Conservation (phyloP, 129 eudicot species). For the Flaveria sonorensis region DNA sequence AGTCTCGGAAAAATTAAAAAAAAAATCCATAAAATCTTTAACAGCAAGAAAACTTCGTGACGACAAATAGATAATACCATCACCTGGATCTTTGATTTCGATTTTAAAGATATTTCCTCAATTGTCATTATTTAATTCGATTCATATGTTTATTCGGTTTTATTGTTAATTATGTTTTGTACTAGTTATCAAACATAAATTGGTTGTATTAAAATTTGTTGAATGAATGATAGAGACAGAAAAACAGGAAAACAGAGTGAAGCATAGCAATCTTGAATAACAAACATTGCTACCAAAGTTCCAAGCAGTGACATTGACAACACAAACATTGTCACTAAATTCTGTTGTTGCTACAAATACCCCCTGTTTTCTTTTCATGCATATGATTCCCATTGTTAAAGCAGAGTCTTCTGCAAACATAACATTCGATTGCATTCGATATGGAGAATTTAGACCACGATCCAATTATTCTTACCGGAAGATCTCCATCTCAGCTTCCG, state of each 20-base stretch:
- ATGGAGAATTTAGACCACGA: neutral
- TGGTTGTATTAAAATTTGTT: too few species aligned
- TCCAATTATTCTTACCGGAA: neutral
- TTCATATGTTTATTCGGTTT: too few species aligned
- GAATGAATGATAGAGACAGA: neutral
- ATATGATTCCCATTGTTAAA: neutral
- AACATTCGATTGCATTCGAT: neutral
- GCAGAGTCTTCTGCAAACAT: neutral
- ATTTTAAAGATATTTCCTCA: too few species aligned
- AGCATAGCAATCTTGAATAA: too few species aligned
- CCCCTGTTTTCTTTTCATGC: neutral
- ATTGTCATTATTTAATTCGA: too few species aligned
- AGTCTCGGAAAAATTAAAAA: too few species aligned
- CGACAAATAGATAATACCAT: too few species aligned
- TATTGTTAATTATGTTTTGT: too few species aligned
- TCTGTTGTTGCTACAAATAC: neutral
- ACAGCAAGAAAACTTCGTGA: too few species aligned
- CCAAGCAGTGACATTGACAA: neutral
- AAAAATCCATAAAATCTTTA: too few species aligned
- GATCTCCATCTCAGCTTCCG: neutral
- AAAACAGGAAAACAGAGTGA: neutral
- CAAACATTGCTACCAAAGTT: neutral
- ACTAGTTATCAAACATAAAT: too few species aligned
- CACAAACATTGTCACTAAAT: neutral
- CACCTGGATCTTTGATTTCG: too few species aligned